Conservation (phyloP, 805 yeast species). For the Barnettozyma californica region DNA sequence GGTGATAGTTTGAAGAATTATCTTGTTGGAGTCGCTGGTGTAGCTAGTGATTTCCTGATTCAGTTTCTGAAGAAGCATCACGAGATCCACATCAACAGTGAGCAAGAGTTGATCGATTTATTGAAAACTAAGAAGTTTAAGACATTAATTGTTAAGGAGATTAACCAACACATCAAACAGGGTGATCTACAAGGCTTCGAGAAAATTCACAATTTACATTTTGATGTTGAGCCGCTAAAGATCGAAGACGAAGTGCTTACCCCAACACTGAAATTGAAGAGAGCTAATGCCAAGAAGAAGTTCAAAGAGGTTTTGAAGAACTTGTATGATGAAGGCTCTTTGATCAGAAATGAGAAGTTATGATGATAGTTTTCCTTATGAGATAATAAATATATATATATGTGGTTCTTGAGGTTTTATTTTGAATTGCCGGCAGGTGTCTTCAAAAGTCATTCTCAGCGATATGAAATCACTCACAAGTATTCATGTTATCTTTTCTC, state of each 20-base stretch:
- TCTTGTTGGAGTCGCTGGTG: slow-evolving; percentile 60
- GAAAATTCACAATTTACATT: slow-evolving; percentile 47
- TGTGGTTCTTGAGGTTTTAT: not conserved
- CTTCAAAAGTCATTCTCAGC: too few species aligned
- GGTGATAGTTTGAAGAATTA: slow-evolving; percentile 56
- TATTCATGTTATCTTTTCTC: slow-evolving; percentile 1
- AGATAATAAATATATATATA: not conserved
- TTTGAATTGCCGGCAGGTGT: too few species aligned
- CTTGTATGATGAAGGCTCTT: slow-evolving; percentile 48
- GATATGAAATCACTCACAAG: not conserved
- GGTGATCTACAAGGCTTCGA: slow-evolving; percentile 56
- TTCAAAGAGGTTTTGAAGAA: slow-evolving; percentile 36
- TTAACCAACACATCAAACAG: slow-evolving; percentile 18
- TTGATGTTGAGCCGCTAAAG: slow-evolving; percentile 55
- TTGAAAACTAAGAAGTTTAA: slow-evolving; percentile 19
- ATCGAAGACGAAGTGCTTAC: slow-evolving; percentile 58
- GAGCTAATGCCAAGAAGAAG: slow-evolving; percentile 42
- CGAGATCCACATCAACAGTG: slow-evolving; percentile 8
- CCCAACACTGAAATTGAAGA: slow-evolving; percentile 58
- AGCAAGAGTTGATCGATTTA: slow-evolving; percentile 11
- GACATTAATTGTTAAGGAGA: slow-evolving; percentile 13
- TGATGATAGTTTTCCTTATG: slow-evolving; percentile 4
- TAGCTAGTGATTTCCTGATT: slow-evolving; percentile 38
- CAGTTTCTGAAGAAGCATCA: slow-evolving; percentile 15
- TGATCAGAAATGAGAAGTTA: slow-evolving; percentile 24